Conservation (phyloP, 495 filamentous ascomycete genomes). For the Platismatia glauca region DNA sequence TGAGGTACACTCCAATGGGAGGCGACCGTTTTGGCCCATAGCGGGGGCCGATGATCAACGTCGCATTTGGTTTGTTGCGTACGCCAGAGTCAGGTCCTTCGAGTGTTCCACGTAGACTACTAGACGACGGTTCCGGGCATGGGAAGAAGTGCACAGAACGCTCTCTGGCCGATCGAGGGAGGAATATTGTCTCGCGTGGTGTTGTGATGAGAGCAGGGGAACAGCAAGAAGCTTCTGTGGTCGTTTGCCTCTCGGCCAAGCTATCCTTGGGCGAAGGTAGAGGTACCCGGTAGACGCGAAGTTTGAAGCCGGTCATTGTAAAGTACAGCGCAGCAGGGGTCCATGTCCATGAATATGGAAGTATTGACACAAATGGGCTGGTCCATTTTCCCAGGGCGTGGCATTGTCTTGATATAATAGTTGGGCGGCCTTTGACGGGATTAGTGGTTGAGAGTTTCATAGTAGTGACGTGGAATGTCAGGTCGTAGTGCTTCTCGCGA, state of each 20-base stretch:
- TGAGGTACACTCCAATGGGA: neutral
- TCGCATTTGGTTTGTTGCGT: neutral
- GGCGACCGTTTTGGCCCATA: neutral
- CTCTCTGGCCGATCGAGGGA: neutral
- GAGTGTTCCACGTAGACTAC: too few relatives aligned
- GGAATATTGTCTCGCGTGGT: neutral
- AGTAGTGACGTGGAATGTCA: neutral
- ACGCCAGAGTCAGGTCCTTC: too few relatives aligned
- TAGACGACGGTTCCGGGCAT: neutral
- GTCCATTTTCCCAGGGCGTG: neutral
- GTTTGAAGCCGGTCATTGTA: neutral
- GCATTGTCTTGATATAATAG: neutral
- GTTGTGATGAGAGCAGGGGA: neutral
- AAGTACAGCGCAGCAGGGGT: neutral
- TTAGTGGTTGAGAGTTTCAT: neutral
- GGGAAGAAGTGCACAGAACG: neutral
- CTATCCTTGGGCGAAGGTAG: neutral
- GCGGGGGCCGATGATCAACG: neutral
- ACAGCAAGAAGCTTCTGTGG: neutral
- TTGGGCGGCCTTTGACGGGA: neutral
- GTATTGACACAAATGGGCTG: neutral
- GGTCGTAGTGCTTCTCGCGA: neutral
- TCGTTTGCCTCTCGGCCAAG: neutral
- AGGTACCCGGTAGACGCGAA: neutral
- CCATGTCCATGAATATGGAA: neutral